A percentile compares a stretch with the other conserved stretches of the same genome.
Evolutionary conservation across 202 grass and related monocot genomes (phyloP).

Genomic region (Tripidium arundinaceum): DNA sequence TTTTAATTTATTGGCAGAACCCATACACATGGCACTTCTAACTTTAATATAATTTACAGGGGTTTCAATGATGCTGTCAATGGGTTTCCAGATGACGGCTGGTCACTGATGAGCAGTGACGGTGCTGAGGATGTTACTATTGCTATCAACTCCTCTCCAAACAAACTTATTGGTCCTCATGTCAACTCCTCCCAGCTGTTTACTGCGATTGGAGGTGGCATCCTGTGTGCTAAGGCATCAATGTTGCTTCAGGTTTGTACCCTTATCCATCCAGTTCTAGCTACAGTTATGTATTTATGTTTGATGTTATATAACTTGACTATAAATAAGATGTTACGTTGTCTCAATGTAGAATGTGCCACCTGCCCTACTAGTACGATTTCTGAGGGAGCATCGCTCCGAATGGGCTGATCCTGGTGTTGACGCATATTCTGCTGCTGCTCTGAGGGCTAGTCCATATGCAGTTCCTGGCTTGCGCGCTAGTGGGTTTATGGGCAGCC

Average conservation of each 20-base stretch:
- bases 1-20: no score
- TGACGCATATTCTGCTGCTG: constrained; percentile 88
- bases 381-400: constrained; percentile 94
- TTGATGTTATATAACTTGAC: constrained; percentile 16
- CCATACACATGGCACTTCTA: no score
- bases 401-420: constrained; percentile 91
- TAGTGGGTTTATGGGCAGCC: constrained; percentile 70
- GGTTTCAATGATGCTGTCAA: constrained; percentile 97
- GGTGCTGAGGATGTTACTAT: constrained; percentile 90
- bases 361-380: constrained; percentile 77
- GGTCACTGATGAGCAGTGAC: constrained; percentile 81
- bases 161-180: constrained; percentile 78
- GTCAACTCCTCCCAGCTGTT: constrained; percentile 57
- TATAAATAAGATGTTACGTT: neutral
- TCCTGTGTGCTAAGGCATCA: constrained; percentile 94
- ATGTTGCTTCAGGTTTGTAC: constrained; percentile 83
- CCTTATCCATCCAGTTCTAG: neutral
- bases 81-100: constrained; percentile 87
- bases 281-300: neutral
- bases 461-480: constrained; percentile 63
- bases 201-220: constrained; percentile 59
- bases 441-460: constrained; percentile 67
- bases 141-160: constrained; percentile 82
- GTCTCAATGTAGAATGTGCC: constrained; percentile 77
- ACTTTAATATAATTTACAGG: constrained; percentile 51